Evolutionary conservation across 176 grass and related monocot species (phyloP).

Genomic region (Luzula sylvatica): DNA sequence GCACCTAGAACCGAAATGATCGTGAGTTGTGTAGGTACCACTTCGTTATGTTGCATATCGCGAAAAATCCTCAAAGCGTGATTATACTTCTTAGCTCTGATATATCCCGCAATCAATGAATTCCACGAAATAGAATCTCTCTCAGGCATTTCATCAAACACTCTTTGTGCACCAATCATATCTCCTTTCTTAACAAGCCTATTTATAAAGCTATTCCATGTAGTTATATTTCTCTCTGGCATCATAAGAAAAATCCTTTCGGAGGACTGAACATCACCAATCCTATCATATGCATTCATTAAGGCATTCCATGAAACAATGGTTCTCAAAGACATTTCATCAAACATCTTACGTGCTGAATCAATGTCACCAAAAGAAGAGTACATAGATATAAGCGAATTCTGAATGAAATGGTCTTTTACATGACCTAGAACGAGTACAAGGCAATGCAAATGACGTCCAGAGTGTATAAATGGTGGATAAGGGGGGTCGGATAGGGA

Average conservation of each 20-base stretch:
- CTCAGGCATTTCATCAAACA: slow-evolving; percentile 63
- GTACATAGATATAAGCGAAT: slow-evolving; percentile 65
- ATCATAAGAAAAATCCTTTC: slow-evolving; percentile 42
- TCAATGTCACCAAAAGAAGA: slow-evolving; percentile 46
- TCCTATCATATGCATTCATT: slow-evolving; percentile 67
- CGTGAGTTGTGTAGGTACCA: slow-evolving; percentile 49
- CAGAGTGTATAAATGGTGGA: slow-evolving; percentile 23
- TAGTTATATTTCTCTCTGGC: slow-evolving; percentile 37
- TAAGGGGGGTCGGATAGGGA: not conserved
- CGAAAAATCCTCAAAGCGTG: slow-evolving; percentile 61
- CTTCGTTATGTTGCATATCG: slow-evolving; percentile 41
- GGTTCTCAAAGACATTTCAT: slow-evolving; percentile 31
- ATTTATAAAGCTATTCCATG: slow-evolving; percentile 58
- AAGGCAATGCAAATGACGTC: slow-evolving; percentile 40
- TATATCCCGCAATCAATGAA: slow-evolving; percentile 81
- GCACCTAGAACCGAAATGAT: slow-evolving; percentile 68
- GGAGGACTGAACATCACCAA: slow-evolving; percentile 43
- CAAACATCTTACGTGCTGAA: slow-evolving; percentile 51
- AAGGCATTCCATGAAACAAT: slow-evolving; percentile 54
- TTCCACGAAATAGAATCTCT: slow-evolving; percentile 85
- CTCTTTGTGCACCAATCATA: slow-evolving; percentile 41
- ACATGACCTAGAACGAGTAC: slow-evolving; percentile 18
- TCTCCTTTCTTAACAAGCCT: slow-evolving; percentile 59
- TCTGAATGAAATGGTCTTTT: slow-evolving; percentile 35
- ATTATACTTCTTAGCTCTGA: slow-evolving; percentile 36